Evolutionary conservation across 2,329 filamentous ascomycete species (phyloP).

Genomic region (Volutella citrinella): DNA sequence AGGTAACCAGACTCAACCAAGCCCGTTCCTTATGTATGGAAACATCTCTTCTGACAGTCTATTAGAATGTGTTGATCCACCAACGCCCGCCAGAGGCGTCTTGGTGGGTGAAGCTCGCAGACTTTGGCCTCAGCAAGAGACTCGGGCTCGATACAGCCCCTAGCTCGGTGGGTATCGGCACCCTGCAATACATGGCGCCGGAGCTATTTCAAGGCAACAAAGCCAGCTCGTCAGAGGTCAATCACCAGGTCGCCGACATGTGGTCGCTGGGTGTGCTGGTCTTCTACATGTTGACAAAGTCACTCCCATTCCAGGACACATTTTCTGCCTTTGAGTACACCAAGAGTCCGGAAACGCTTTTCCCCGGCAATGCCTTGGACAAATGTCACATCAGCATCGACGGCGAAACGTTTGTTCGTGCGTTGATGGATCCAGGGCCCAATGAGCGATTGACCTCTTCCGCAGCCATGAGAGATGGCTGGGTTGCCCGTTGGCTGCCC

Average conservation of each 20-base stretch:
- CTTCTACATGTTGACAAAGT: slow-evolving; percentile 10
- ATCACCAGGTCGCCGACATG: slow-evolving; percentile 18
- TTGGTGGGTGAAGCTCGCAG: slow-evolving; percentile 22
- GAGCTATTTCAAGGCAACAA: slow-evolving; percentile 13
- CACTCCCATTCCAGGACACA: not conserved
- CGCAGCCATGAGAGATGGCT: not conserved
- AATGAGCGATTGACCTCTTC: slow-evolving; percentile 1
- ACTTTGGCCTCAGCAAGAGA: slow-evolving; percentile 23
- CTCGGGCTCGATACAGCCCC: slow-evolving; percentile 1
- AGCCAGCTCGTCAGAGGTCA: not conserved
- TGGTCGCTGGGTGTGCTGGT: slow-evolving; percentile 21
- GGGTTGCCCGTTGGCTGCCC: not conserved
- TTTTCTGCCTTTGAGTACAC: slow-evolving; percentile 1
- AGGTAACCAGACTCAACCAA: slow-evolving; percentile 3
- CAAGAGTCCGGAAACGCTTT: slow-evolving; percentile 1
- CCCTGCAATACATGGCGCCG: slow-evolving; percentile 15
- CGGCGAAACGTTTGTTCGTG: slow-evolving; percentile 4
- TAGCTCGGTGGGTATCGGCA: slow-evolving; percentile 8
- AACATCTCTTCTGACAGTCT: not conserved
- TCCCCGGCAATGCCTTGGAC: not conserved
- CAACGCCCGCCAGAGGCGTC: slow-evolving; percentile 4
- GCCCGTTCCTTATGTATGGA: not conserved
- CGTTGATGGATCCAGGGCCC: not conserved
- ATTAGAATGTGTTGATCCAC: slow-evolving; percentile 21
- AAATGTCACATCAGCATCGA: slow-evolving; percentile 1